Evolutionary conservation across 805 yeast species (phyloP), one percentile per base, ranked within the genome.

Genomic region (Sugiyamaella floridensis): DNA sequence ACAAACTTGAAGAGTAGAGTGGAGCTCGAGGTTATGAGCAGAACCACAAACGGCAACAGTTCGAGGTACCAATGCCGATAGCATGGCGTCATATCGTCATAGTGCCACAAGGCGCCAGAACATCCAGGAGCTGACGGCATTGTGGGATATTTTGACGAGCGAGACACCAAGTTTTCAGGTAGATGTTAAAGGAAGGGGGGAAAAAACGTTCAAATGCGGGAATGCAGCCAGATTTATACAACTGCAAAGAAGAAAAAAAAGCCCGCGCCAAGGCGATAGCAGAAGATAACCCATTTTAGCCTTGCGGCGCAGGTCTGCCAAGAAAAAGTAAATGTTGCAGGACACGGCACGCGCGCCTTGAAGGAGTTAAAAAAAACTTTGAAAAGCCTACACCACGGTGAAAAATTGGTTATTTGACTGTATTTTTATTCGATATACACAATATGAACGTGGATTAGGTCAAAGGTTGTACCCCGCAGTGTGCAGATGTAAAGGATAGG

Each of bases 41-140:
- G 51, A 2, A 73, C 70, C 9, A 73, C 53, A n/a, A 63, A 50
- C 37, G 62, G 56, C 43, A 52, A 28, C 45, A 54, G 53, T 56
- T 63, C 56, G n/a, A 54, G 32, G 37, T 54, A 60, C 45, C 58
- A 32, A 11, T 32, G 37, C n/a, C 37, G 12, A 14, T 32, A 32
- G 37, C 37, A 32, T 14, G 37, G n/a, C n/a, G 37, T 14, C n/a
- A 32, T 14, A 11, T 32, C 37, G 37, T 32, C 37, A 11, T 32
- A 14, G 37, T 10, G n/a, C 37, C 37, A 32, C 37, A 5, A 32
- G n/a, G 37, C 37, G 37, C 37, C 37, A 32, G 37, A 32, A 14
- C 37, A 32, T 10, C 4, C 37, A 11, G 37, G 4, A 11, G n/a
- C n/a, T 11, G 12, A 10, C n/a, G 37, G 37, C 37, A 32, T 32